These are phyloP conservation scores for Arxiozyma slooffiae DNA, from an alignment of 1,139 yeast genomes.

Conservation along the genomic window DNA sequence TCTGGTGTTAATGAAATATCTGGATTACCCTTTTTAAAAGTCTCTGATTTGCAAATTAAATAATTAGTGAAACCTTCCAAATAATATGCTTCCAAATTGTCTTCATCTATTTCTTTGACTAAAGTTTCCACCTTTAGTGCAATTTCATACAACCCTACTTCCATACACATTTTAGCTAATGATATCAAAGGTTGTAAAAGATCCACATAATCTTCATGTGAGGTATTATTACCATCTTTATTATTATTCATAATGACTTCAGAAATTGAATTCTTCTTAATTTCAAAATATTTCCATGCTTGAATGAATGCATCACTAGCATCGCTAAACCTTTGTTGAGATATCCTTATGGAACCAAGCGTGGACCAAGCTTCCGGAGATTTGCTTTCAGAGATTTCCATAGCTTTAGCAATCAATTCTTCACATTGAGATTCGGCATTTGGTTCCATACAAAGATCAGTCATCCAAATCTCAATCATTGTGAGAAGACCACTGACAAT, in stretches of 20 bases:
- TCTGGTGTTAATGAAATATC: constrained; percentile 20
- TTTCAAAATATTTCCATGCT: constrained; percentile 63
- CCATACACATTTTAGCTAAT: constrained; percentile 64
- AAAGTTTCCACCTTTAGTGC: constrained; percentile 53
- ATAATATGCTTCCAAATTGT: constrained; percentile 68
- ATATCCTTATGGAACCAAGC: constrained; percentile 78
- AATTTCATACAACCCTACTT: constrained; percentile 59
- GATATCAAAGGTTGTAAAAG: constrained; percentile 60
- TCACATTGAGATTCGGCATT: constrained; percentile 82
- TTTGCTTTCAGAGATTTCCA: constrained; percentile 44
- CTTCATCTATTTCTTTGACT: constrained; percentile 71
- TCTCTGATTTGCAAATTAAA: constrained; percentile 43
- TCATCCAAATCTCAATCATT: constrained; percentile 96
- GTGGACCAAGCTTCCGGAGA: constrained; percentile 78
- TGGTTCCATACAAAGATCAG: constrained; percentile 90
- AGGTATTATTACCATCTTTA: constrained; percentile 32
- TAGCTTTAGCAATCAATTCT: constrained; percentile 53
- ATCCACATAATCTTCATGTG: constrained; percentile 47
- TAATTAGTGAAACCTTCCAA: constrained; percentile 71
- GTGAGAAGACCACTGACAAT: constrained; percentile 73
- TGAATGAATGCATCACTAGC: constrained; percentile 60
- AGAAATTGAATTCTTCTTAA: constrained; percentile 41
- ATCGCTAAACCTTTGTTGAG: constrained; percentile 69
- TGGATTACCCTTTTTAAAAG: constrained; percentile 21
- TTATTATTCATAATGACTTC: constrained; percentile 30